Percentiles rank a stretch among this genome's conserved stretches.
These are phyloP conservation scores for Tetrahymena elliotti DNA, from an alignment of 73 alveolate species.

Conservation along the genomic window DNA sequence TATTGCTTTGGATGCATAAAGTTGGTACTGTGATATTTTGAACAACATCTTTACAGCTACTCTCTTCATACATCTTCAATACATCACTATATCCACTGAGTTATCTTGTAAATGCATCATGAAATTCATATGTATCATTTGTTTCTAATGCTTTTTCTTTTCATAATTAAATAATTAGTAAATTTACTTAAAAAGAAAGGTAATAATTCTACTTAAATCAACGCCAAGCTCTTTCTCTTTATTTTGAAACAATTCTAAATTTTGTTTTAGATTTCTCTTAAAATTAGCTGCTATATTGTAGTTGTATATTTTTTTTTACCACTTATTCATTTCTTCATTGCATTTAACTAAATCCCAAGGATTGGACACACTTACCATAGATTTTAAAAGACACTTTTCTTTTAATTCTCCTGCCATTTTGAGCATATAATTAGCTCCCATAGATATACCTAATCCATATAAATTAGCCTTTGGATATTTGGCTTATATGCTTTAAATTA, in stretches of 20 bases:
- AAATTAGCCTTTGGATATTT: constrained; percentile 33
- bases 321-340: constrained; percentile 8
- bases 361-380: constrained; percentile 25
- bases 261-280: constrained; percentile 14
- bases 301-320: constrained; percentile 9
- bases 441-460: constrained; percentile 35
- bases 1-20: constrained; percentile 12
- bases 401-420: constrained; percentile 23
- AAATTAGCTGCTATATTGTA: constrained; percentile 11
- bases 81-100: constrained; percentile 7
- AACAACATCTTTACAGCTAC: neutral
- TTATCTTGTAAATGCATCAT: constrained; percentile 15
- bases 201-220: neutral
- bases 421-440: constrained; percentile 27
- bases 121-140: constrained; percentile 18
- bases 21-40: constrained; percentile 27
- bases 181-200: too few relatives aligned
- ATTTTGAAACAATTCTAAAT: constrained; percentile 17
- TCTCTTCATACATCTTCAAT: constrained; percentile 5
- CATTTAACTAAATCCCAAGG: constrained; percentile 38
- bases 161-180: too few relatives aligned
- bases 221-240: constrained; percentile 2
- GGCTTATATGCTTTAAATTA: constrained; percentile 2
- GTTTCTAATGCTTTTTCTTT: constrained; percentile 18
- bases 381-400: constrained; percentile 18